These are phyloP conservation scores for Candida easanensis DNA, from an alignment of 805 yeast species.

Conservation along the genomic window DNA sequence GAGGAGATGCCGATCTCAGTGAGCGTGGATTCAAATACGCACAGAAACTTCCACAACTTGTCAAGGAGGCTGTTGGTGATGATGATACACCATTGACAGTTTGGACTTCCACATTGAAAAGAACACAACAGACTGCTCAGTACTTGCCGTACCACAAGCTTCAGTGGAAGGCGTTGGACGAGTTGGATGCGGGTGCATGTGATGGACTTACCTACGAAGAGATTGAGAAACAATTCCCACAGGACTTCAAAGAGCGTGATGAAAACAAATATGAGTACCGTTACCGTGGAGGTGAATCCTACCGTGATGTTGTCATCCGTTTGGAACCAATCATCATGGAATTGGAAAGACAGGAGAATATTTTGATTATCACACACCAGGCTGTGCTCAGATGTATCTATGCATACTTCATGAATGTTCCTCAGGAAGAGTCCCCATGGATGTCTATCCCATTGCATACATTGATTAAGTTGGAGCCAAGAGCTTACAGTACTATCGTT, in stretches of 20 bases:
- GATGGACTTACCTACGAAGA: constrained; percentile 97
- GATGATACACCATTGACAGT: constrained; percentile 70
- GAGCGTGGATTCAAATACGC: constrained; percentile 86
- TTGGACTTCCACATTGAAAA: constrained; percentile 89
- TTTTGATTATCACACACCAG: constrained; percentile 94
- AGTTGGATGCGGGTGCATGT: constrained; percentile 95
- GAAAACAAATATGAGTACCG: constrained; percentile 94
- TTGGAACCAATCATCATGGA: constrained; percentile 98
- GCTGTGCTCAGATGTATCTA: constrained; percentile 95
- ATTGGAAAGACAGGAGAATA: constrained; percentile 93
- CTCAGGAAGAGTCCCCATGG: constrained; percentile 98
- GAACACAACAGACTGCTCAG: constrained; percentile 93
- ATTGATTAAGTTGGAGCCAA: constrained; percentile 88
- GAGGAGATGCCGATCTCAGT: constrained; percentile 88
- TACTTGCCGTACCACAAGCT: constrained; percentile 76
- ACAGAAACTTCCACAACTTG: constrained; percentile 72
- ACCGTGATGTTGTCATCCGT: constrained; percentile 91
- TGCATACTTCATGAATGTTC: constrained; percentile 98
- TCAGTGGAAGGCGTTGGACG: constrained; percentile 96
- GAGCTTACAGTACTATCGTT: constrained; percentile 87
- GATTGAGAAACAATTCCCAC: constrained; percentile 80
- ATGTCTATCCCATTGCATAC: constrained; percentile 98
- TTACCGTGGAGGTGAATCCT: constrained; percentile 96
- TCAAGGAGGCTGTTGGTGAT: constrained; percentile 44
- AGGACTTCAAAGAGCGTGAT: constrained; percentile 93